phyloP scores from a whole-genome alignment of 1,284 basidiomycete genomes.

The Stereum hirsutum region DNA sequence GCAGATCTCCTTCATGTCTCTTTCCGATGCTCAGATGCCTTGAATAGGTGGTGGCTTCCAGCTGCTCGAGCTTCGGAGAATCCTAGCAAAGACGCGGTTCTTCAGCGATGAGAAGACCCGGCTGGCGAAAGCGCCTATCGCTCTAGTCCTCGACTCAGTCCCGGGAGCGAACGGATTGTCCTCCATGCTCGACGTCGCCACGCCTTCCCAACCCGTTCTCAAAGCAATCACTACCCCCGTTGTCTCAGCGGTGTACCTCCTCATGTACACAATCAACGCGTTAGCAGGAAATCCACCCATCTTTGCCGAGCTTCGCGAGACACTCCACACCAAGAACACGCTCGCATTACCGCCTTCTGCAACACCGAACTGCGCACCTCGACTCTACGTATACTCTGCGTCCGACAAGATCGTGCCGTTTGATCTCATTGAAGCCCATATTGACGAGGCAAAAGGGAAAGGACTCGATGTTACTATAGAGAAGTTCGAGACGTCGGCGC shows the following conservation, averaged over 20 bases:
- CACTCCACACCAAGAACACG: neutral
- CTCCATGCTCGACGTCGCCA: neutral
- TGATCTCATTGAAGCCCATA: neutral
- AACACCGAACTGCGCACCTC: neutral
- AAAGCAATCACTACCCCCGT: neutral
- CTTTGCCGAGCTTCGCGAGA: neutral
- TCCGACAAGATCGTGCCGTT: neutral
- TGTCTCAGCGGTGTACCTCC: neutral
- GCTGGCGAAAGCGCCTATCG: constrained; percentile 4
- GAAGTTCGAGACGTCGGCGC: neutral
- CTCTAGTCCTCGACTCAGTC: constrained; percentile 11
- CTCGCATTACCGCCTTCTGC: too few relatives aligned
- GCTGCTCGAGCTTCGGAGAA: constrained; percentile 9
- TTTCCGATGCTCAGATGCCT: neutral
- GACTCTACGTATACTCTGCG: neutral
- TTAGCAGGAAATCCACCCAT: neutral
- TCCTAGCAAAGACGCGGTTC: constrained; percentile 3
- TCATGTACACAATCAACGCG: neutral
- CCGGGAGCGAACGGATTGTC: constrained; percentile 7
- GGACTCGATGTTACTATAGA: neutral
- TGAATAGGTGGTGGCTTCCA: constrained; percentile 11
- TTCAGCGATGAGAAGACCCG: neutral
- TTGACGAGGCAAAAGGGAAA: neutral
- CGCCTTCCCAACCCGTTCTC: neutral
- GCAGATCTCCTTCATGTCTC: neutral